Percentiles rank a stretch among this genome's conserved stretches.
These are phyloP conservation scores for Lyophyllum decastes DNA, from an alignment of 768 basidiomycete species.

Conservation along the genomic window DNA sequence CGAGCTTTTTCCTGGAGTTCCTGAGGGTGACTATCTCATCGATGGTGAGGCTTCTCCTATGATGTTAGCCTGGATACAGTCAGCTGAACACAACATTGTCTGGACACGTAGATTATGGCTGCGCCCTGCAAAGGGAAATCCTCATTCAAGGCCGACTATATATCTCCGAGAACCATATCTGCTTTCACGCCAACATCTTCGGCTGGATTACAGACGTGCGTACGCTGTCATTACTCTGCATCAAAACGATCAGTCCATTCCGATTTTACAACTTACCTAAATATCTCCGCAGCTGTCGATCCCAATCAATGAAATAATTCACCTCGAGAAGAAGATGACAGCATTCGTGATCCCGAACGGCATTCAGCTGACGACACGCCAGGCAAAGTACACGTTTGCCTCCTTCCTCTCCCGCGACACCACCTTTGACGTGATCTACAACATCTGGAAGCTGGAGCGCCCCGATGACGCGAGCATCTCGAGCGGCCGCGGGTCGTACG, in stretches of 20 bases:
- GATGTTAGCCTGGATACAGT: conserved; percentile 1
- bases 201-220: conserved; percentile 98
- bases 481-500: conserved; percentile 39
- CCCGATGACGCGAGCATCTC: conserved; percentile 57
- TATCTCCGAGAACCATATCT: conserved; percentile 98
- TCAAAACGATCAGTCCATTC: background rate
- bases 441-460: conserved; percentile 91
- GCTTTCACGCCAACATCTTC: conserved; percentile 99
- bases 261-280: background rate
- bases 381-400: conserved; percentile 89
- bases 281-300: conserved; percentile 66
- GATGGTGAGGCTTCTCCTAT: conserved; percentile 65
- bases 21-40: conserved; percentile 96
- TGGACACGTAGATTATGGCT: conserved; percentile 81
- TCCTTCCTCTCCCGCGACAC: conserved; percentile 97
- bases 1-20: conserved; percentile 83
- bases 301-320: conserved; percentile 83
- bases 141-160: conserved; percentile 94
- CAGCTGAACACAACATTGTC: conserved; percentile 1
- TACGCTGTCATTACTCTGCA: conserved; percentile 9
- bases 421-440: conserved; percentile 92
- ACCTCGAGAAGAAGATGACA: conserved; percentile 96
- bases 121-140: conserved; percentile 95
- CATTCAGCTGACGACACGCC: conserved; percentile 83
- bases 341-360: conserved; percentile 98